phyloP scores from a whole-genome alignment of 768 basidiomycete species.

The Boletus insuetus region DNA sequence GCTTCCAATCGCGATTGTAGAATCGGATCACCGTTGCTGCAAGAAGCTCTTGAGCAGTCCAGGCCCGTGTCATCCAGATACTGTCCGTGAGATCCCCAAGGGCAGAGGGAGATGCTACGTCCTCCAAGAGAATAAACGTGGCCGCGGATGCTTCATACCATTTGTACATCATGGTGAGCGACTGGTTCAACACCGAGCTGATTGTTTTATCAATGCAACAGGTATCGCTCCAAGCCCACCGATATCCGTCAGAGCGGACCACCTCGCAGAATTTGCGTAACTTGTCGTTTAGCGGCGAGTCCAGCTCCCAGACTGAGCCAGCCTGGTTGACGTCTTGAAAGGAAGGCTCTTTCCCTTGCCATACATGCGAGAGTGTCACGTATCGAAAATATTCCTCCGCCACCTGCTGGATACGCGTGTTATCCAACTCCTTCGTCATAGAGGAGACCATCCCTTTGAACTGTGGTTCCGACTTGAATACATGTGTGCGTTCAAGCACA shows the following conservation, averaged over 20 bases:
- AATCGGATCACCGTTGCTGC: conserved; percentile 6
- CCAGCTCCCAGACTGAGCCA: conserved; percentile 4
- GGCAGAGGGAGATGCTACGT: background rate
- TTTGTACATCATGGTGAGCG: conserved; percentile 12
- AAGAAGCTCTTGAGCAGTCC: conserved; percentile 19
- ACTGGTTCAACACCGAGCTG: conserved; percentile 1
- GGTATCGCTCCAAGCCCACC: conserved; percentile 16
- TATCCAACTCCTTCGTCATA: no score
- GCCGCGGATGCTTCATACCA: conserved; percentile 11
- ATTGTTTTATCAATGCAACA: conserved; percentile 14
- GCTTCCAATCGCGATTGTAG: conserved; percentile 8
- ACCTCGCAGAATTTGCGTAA: conserved; percentile 7
- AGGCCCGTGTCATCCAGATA: conserved; percentile 11
- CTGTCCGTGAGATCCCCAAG: background rate
- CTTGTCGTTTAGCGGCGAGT: background rate
- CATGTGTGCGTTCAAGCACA: no score
- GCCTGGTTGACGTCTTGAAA: no score
- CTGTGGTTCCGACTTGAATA: no score
- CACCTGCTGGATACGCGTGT: no score
- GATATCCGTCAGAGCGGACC: conserved; percentile 3
- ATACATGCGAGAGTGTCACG: no score
- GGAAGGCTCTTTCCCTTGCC: no score
- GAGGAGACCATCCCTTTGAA: no score
- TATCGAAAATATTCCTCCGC: no score
- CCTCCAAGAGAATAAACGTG: conserved; percentile 1